These are phyloP conservation scores for Ceratocystis colombiana DNA, from an alignment of 2,329 filamentous ascomycete species.

Conservation along the genomic window DNA sequence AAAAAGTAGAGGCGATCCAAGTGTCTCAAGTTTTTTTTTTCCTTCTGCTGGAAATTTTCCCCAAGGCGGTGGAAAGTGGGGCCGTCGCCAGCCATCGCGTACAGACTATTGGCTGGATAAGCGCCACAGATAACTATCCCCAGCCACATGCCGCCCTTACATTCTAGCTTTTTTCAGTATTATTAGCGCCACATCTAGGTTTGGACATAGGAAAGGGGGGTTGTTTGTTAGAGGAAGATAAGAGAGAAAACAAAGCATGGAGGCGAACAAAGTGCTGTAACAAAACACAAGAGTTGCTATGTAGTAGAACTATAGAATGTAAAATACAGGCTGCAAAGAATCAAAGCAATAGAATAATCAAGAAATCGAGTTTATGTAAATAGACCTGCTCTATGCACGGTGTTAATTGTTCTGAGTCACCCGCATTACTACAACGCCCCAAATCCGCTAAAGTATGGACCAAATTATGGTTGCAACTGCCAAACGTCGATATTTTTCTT, in stretches of 20 bases:
- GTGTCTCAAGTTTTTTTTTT: conserved; percentile 25
- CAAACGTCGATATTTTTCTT: conserved; percentile 8
- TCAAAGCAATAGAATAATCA: too few relatives aligned
- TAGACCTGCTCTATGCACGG: neutral
- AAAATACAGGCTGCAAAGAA: too few relatives aligned
- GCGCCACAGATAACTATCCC: conserved; percentile 18
- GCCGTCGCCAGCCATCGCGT: conserved; percentile 15
- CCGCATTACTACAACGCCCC: neutral
- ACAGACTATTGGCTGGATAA: conserved; percentile 23
- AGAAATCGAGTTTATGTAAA: too few relatives aligned
- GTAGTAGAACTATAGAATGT: too few relatives aligned
- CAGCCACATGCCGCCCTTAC: conserved; percentile 11
- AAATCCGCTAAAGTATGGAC: conserved; percentile 2
- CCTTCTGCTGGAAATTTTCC: conserved; percentile 21
- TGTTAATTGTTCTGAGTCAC: neutral
- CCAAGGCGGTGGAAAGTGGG: conserved; percentile 25
- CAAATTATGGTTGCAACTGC: conserved; percentile 6
- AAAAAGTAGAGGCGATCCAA: conserved; percentile 18
- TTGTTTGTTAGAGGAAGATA: too few relatives aligned
- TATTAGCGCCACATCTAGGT: neutral
- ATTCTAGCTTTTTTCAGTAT: neutral
- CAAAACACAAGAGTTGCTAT: too few relatives aligned
- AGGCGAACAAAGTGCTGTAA: too few relatives aligned
- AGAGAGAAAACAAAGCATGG: too few relatives aligned
- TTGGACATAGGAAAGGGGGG: neutral